phyloP scores from a whole-genome alignment of 1,139 yeast species.

The Debaryomyces nepalensis region DNA sequence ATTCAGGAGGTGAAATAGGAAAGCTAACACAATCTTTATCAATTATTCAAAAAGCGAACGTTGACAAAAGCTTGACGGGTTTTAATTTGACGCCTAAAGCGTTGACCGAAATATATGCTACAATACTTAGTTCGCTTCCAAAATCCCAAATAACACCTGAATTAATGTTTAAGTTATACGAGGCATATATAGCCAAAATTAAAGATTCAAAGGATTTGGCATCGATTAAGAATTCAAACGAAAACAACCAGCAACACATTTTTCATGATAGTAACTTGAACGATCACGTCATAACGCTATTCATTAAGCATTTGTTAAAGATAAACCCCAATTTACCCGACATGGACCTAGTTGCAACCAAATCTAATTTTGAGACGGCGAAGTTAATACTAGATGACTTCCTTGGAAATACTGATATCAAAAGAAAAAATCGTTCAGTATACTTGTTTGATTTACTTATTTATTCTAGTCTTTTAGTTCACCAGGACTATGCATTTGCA shows the following conservation, averaged over 20 bases:
- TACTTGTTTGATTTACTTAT: conserved; percentile 39
- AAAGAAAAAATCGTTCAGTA: conserved; percentile 22
- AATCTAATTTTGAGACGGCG: conserved; percentile 33
- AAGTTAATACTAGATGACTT: conserved; percentile 33
- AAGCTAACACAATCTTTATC: conserved; percentile 9
- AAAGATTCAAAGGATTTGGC: conserved; percentile 3
- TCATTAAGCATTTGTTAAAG: conserved; percentile 36
- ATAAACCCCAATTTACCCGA: conserved; percentile 24
- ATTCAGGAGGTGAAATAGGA: conserved; percentile 2
- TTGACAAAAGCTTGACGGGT: conserved; percentile 35
- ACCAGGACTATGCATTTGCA: conserved; percentile 43
- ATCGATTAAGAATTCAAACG: neutral
- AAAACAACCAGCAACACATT: conserved; percentile 7
- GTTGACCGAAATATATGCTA: conserved; percentile 34
- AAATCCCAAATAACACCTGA: conserved; percentile 22
- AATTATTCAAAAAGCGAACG: conserved; percentile 33
- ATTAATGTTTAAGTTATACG: conserved; percentile 25
- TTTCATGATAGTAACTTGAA: conserved; percentile 17
- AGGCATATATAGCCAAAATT: conserved; percentile 23
- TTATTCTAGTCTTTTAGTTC: conserved; percentile 32
- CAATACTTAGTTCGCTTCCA: conserved; percentile 25
- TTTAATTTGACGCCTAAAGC: conserved; percentile 28
- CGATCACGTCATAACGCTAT: conserved; percentile 35
- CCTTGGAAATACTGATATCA: conserved; percentile 21
- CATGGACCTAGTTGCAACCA: conserved; percentile 25